Evolutionary conservation across 768 basidiomycete genomes (phyloP).

Genomic region (Phallus indusiatus): DNA sequence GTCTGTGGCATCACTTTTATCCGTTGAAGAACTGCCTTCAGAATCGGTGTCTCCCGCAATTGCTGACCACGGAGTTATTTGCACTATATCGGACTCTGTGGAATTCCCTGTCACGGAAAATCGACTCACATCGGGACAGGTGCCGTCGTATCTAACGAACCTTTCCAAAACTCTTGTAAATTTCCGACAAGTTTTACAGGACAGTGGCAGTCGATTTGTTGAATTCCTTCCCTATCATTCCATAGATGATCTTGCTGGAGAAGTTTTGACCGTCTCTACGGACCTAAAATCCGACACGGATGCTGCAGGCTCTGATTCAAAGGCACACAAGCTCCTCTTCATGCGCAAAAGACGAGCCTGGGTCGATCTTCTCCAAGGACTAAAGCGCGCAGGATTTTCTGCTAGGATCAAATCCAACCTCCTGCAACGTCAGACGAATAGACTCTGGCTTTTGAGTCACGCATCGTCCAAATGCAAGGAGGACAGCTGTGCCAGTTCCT

Average conservation of each 20-base stretch:
- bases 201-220: slow-evolving; percentile 34
- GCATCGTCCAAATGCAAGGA: slow-evolving; percentile 26
- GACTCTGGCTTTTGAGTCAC: slow-evolving; percentile 60
- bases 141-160: slow-evolving; percentile 33
- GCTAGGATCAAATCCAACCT: slow-evolving; percentile 62
- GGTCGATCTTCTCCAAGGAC: slow-evolving; percentile 83
- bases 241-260: slow-evolving; percentile 47
- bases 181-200: slow-evolving; percentile 36
- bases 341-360: slow-evolving; percentile 83
- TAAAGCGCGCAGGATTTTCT: slow-evolving; percentile 71
- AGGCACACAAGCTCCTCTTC: slow-evolving; percentile 61
- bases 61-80: background rate
- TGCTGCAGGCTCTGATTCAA: slow-evolving; percentile 33
- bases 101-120: background rate
- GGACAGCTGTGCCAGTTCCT: slow-evolving; percentile 14
- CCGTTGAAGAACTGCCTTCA: slow-evolving; percentile 6
- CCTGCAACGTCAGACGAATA: slow-evolving; percentile 43
- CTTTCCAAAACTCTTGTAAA: slow-evolving; percentile 40
- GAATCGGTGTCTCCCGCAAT: background rate
- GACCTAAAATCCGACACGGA: slow-evolving; percentile 38
- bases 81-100: background rate
- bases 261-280: slow-evolving; percentile 55
- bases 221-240: slow-evolving; percentile 27
- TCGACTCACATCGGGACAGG: background rate
- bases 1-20: slow-evolving; percentile 34